Conservation (phyloP, 495 filamentous ascomycete genomes). For the Tuber magnatum region DNA sequence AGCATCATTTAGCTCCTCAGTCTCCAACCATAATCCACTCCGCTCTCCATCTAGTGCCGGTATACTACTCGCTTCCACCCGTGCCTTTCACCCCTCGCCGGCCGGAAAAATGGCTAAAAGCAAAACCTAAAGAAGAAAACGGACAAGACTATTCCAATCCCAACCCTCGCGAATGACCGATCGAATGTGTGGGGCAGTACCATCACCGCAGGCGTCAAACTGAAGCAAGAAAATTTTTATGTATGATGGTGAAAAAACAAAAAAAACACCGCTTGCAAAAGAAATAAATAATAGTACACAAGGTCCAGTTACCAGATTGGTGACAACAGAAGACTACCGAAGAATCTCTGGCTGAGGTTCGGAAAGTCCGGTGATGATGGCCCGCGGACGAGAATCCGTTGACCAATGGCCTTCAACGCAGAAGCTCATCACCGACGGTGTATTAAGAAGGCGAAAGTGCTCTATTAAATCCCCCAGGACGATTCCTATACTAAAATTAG, state of each 20-base stretch:
- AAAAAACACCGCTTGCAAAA: neutral
- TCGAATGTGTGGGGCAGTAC: neutral
- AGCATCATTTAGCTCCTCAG: neutral
- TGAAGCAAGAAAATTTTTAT: neutral
- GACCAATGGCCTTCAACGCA: neutral
- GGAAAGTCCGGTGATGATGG: neutral
- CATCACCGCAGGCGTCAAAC: neutral
- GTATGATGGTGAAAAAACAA: neutral
- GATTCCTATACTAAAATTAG: conserved; percentile 49
- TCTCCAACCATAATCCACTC: neutral
- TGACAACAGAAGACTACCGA: neutral
- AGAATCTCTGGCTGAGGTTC: neutral
- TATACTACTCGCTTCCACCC: neutral
- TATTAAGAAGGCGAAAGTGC: conserved; percentile 51
- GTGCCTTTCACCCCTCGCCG: neutral
- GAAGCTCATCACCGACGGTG: neutral
- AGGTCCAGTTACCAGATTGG: neutral
- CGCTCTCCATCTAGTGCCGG: neutral
- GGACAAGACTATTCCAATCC: neutral
- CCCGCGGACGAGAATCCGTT: neutral
- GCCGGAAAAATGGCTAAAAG: neutral
- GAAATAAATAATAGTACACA: neutral
- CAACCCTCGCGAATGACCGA: neutral
- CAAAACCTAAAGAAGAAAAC: too few relatives aligned
- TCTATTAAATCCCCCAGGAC: conserved; percentile 90